Evolutionary conservation across 768 basidiomycete species (phyloP).

Genomic region (Tricholoma terreum): DNA sequence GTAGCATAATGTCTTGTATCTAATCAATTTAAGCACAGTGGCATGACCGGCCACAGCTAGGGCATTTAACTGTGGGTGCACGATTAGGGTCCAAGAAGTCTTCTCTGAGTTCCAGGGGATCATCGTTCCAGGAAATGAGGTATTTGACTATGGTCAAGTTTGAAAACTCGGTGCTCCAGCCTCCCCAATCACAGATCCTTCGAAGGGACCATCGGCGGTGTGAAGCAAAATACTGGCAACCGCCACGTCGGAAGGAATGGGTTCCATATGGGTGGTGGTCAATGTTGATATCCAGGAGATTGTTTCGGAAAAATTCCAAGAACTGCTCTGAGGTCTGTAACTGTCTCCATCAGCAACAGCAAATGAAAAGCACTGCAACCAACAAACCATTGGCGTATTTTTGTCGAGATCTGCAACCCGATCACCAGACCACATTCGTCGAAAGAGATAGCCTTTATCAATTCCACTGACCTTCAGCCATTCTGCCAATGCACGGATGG

Average conservation of each 20-base stretch:
- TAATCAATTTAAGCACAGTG: not conserved
- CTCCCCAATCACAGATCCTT: not conserved
- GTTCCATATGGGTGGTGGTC: not conserved
- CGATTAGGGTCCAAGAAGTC: not conserved
- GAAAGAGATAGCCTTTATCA: constrained; percentile 30
- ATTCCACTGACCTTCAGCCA: constrained; percentile 25
- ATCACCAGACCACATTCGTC: constrained; percentile 27
- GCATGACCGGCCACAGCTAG: not conserved
- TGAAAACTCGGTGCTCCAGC: no score
- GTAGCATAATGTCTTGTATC: not conserved
- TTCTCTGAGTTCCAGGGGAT: not conserved
- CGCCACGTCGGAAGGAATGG: no score
- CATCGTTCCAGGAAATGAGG: no score
- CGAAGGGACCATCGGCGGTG: not conserved
- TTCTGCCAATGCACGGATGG: constrained; percentile 19
- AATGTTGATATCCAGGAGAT: constrained; percentile 29
- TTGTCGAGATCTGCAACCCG: constrained; percentile 16
- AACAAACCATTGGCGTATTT: constrained; percentile 22
- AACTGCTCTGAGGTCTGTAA: constrained; percentile 44
- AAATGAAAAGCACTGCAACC: no score
- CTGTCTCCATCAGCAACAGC: no score
- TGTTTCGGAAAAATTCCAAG: constrained; percentile 20
- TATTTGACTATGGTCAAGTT: no score
- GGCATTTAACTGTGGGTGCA: not conserved
- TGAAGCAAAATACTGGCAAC: no score